These are phyloP conservation scores for Xylaria grammica DNA, from an alignment of 495 filamentous ascomycete species.

Conservation along the genomic window DNA sequence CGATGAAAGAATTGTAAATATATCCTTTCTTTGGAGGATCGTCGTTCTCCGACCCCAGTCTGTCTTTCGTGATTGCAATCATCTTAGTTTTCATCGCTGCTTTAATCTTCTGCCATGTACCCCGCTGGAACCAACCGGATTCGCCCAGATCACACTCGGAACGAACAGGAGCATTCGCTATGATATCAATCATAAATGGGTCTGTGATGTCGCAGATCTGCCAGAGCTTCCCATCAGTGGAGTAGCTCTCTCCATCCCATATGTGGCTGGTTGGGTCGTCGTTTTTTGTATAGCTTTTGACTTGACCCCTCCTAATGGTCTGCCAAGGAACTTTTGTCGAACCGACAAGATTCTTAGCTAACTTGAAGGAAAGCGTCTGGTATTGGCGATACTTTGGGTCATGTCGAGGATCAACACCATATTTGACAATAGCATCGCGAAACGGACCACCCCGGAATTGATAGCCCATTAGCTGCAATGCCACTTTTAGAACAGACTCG, in stretches of 20 bases:
- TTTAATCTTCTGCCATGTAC: slow-evolving; percentile 78
- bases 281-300: slow-evolving; percentile 32
- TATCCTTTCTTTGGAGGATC: slow-evolving; percentile 43
- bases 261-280: slow-evolving; percentile 64
- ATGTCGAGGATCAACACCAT: slow-evolving; percentile 82
- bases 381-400: slow-evolving; percentile 77
- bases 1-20: slow-evolving; percentile 36
- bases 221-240: slow-evolving; percentile 82
- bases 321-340: slow-evolving; percentile 53
- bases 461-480: slow-evolving; percentile 80
- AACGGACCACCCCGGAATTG: slow-evolving; percentile 89
- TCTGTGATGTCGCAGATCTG: slow-evolving; percentile 93
- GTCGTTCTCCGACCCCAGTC: slow-evolving; percentile 56
- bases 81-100: slow-evolving; percentile 87
- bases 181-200: slow-evolving; percentile 64
- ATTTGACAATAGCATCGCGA: slow-evolving; percentile 81
- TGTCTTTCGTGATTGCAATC: slow-evolving; percentile 51
- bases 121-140: slow-evolving; percentile 83
- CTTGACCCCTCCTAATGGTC: slow-evolving; percentile 39
- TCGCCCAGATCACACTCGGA: slow-evolving; percentile 59
- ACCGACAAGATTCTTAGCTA: slow-evolving; percentile 51
- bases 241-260: slow-evolving; percentile 75
- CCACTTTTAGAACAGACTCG: slow-evolving; percentile 59
- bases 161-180: slow-evolving; percentile 53
- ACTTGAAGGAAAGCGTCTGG: slow-evolving; percentile 84